Evolutionary conservation across 192 early-diverging fungal genomes (phyloP).

Genomic region (Entophlyctis luteolus): DNA sequence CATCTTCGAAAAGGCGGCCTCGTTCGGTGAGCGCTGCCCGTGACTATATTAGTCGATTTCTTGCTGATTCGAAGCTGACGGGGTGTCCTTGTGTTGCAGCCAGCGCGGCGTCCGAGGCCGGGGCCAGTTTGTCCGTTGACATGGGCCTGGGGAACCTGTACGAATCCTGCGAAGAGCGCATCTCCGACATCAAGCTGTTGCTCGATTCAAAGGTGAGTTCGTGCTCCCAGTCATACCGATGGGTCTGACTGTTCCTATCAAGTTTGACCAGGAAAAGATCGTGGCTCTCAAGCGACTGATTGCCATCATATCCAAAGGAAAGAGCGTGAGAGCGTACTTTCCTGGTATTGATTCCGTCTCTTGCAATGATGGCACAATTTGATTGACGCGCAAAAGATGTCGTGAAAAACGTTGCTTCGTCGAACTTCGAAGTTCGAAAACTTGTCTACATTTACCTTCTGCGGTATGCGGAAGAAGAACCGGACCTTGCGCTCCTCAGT

Average conservation of each 20-base stretch:
- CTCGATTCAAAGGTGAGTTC: conserved; percentile 65
- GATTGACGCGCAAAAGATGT: conserved; percentile 66
- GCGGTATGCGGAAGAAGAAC: conserved; percentile 94
- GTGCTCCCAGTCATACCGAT: background rate
- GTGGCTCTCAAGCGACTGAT: conserved; percentile 87
- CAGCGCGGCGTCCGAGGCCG: conserved; percentile 34
- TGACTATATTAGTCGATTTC: background rate
- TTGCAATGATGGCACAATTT: conserved; percentile 8
- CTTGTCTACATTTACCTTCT: conserved; percentile 95
- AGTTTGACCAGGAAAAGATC: conserved; percentile 85
- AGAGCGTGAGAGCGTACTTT: conserved; percentile 83
- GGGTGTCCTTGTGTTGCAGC: conserved; percentile 24
- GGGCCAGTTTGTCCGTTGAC: conserved; percentile 47
- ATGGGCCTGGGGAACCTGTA: conserved; percentile 85
- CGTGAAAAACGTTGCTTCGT: conserved; percentile 94
- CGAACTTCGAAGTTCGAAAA: conserved; percentile 82
- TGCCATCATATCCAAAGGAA: conserved; percentile 86
- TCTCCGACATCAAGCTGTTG: conserved; percentile 68
- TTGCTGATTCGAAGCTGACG: background rate
- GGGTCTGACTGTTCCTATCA: background rate
- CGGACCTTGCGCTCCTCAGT: conserved; percentile 88
- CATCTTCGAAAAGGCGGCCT: conserved; percentile 20
- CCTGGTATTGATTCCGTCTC: conserved; percentile 31
- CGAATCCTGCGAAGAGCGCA: conserved; percentile 84
- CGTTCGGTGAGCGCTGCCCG: background rate